Percentiles rank a stretch among this genome's conserved stretches.
phyloP scores from a whole-genome alignment of 257 asterid genomes.

The Solanum neorickii region DNA sequence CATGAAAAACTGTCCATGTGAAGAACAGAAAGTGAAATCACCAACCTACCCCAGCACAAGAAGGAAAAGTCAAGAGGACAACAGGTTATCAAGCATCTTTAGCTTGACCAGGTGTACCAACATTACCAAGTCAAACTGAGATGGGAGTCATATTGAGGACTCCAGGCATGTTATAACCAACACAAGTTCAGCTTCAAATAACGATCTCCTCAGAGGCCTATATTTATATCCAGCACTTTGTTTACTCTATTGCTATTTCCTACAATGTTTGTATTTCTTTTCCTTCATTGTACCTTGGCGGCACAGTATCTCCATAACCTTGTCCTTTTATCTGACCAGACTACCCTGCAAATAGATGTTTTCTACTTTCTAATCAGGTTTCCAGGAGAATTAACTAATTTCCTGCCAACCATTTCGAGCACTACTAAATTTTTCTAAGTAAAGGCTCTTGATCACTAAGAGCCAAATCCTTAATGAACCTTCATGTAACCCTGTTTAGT shows the following conservation, averaged over 20 bases:
- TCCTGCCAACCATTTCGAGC: background rate
- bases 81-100: background rate
- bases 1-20: background rate
- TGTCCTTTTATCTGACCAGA: background rate
- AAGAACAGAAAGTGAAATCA: background rate
- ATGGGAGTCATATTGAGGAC: background rate
- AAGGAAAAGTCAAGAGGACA: background rate
- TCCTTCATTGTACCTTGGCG: background rate
- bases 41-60: background rate
- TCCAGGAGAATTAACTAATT: background rate
- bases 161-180: background rate
- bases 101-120: background rate
- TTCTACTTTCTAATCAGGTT: background rate
- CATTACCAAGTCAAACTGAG: background rate
- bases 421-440: too few species aligned
- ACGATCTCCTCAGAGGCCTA: background rate
- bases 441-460: background rate
- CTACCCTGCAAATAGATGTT: background rate
- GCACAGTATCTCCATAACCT: background rate
- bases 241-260: background rate
- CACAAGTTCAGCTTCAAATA: background rate
- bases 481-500: background rate
- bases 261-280: background rate
- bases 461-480: background rate
- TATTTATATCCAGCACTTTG: background rate